Base-by-base conservation (phyloP, 1,284 basidiomycete species). In the Boletus smithii region DNA sequence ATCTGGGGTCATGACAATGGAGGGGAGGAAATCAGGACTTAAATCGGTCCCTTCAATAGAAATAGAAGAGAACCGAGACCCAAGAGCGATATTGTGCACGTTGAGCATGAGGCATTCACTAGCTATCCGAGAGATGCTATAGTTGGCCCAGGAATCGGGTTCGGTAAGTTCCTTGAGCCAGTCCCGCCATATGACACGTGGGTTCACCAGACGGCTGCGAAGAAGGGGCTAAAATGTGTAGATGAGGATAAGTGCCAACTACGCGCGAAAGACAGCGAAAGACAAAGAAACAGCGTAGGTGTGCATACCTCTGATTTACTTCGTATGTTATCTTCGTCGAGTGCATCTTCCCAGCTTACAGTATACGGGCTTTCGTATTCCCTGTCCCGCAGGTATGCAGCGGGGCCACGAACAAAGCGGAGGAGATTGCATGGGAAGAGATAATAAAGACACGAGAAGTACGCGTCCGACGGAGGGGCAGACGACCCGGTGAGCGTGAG, bases 401-500 rank as follows among this genome's bases (percentile, higher is more conserved):
- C 72, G 3, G 91, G 88, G 27, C 72, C 69, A 42, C 81, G 80
- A 51, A 93, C 65, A 65, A 94, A 94, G 50, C 75, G 75, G 48
- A 94, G 71, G 38, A 85, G 71, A 70, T 92, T 92, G 72, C 83
- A 87, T 2, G 91, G 91, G 66, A 88, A 95, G 44, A 95, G 77
- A 58, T 91, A 94, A 67, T 93, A 95, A 54, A 95, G 71, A 46
- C 81, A 75, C 7, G 86, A 85, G 69, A 92, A 94, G 60, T 77
- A 85, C 45, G 73, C 74, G 31, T 78, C 75, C 13, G 77, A 73
- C 16, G 76, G 75, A 30, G 85, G 86, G 2, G 76, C 65, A 17
- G 72, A 68, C 6, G 79, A 73, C 2, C 71, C 70, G 46, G 74
- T 67, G 56, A 85, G 80, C 0, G 78, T 74, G 54, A 72, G 68